Evolutionary conservation across 768 basidiomycete species (phyloP).

Genomic region (Termitomyces heimii): DNA sequence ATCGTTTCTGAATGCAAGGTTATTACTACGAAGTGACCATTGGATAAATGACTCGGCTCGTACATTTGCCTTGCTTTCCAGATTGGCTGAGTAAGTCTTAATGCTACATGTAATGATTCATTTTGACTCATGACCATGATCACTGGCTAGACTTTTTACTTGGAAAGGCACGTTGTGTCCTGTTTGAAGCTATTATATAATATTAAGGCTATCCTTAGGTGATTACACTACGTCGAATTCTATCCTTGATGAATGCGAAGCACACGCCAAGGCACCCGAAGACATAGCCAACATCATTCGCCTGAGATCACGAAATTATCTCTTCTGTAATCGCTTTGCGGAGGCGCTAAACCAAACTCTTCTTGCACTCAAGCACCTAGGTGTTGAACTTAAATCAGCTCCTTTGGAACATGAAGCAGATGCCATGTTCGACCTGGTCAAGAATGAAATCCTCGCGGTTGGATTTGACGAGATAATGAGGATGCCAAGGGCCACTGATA

Average conservation of each 20-base stretch:
- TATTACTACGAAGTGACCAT: slow-evolving; percentile 45
- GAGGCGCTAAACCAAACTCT: slow-evolving; percentile 56
- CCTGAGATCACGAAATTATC: slow-evolving; percentile 58
- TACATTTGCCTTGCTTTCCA: slow-evolving; percentile 48
- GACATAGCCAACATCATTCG: slow-evolving; percentile 53
- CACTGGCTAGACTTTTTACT: slow-evolving; percentile 41
- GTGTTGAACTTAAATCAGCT: slow-evolving; percentile 50
- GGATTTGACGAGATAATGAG: slow-evolving; percentile 64
- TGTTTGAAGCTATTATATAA: background rate
- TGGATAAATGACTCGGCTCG: slow-evolving; percentile 44
- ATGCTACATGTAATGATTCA: background rate
- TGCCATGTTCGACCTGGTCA: slow-evolving; percentile 63
- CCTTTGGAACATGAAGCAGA: slow-evolving; percentile 53
- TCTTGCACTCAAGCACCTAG: slow-evolving; percentile 52
- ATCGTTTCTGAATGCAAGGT: slow-evolving; percentile 54
- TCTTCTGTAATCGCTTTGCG: slow-evolving; percentile 49
- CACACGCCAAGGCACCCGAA: slow-evolving; percentile 41
- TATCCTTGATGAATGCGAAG: slow-evolving; percentile 49
- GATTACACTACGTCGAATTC: slow-evolving; percentile 47
- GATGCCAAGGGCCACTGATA: slow-evolving; percentile 57
- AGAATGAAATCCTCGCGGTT: slow-evolving; percentile 62
- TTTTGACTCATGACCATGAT: background rate
- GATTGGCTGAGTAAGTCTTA: slow-evolving; percentile 54
- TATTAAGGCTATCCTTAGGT: slow-evolving; percentile 27
- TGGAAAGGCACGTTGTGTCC: slow-evolving; percentile 49